Evolutionary conservation across 306 rosid species (phyloP).

Genomic region (Quercus rubra): DNA sequence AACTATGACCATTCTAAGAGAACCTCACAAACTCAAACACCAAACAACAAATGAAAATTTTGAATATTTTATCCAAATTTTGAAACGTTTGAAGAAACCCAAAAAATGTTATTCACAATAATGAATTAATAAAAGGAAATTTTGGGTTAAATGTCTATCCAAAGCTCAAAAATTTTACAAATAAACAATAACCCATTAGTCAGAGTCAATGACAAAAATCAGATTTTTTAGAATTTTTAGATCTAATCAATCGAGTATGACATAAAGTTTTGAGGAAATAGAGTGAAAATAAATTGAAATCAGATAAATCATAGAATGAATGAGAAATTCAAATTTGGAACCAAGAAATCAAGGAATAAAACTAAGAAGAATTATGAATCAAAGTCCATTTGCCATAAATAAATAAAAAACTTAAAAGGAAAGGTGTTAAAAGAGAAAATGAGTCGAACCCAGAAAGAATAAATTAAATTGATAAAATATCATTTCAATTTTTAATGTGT

Average conservation of each 20-base stretch:
- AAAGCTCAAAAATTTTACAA: not conserved
- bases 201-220: not conserved
- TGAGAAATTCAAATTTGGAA: not conserved
- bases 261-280: too few species aligned
- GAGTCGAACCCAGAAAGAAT: too few species aligned
- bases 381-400: not conserved
- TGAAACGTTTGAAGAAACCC: not conserved
- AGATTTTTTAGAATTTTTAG: not conserved
- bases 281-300: too few species aligned
- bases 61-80: too few species aligned
- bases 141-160: not conserved
- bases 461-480: too few species aligned
- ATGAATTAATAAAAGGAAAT: not conserved
- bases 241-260: constrained; percentile 1
- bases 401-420: not conserved
- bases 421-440: too few species aligned
- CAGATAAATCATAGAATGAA: too few species aligned
- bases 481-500: too few species aligned
- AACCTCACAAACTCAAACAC: too few species aligned
- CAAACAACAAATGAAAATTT: too few species aligned
- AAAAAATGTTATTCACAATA: not conserved
- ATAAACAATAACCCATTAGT: not conserved
- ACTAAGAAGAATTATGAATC: not conserved
- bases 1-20: too few species aligned
- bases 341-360: not conserved